A percentile compares a stretch with the other conserved stretches of the same genome.
These are phyloP conservation scores for Rhynchospora pubera DNA, from an alignment of 176 grass and related monocot genomes.

Conservation along the genomic window DNA sequence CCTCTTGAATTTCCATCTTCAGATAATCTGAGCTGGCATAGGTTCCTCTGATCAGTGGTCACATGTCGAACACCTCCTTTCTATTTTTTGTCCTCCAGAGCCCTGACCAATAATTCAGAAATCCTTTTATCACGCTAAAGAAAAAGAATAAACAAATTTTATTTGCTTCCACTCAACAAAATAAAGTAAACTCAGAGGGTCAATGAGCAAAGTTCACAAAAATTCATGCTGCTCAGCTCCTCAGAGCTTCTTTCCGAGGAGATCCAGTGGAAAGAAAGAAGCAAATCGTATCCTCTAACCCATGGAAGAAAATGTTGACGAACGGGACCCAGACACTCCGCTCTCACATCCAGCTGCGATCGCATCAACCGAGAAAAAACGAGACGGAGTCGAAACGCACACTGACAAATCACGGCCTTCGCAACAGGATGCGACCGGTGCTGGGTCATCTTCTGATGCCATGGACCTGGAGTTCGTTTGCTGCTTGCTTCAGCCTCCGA, in stretches of 20 bases:
- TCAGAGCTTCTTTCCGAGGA: neutral
- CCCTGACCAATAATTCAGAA: no score
- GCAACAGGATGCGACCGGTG: neutral
- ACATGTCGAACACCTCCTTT: no score
- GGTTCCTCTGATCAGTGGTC: no score
- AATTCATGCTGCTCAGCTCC: neutral
- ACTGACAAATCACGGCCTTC: neutral
- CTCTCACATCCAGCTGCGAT: neutral
- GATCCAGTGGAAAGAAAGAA: neutral
- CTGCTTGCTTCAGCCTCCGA: conserved; percentile 76
- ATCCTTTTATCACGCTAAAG: neutral
- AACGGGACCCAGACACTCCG: neutral
- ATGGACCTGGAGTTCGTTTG: conserved; percentile 78
- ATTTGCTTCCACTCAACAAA: neutral
- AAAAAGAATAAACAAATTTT: neutral
- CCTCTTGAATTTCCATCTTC: no score
- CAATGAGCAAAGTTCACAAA: neutral
- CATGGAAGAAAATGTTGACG: neutral
- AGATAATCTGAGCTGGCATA: no score
- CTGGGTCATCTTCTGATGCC: neutral
- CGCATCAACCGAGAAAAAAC: neutral
- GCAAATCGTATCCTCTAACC: neutral
- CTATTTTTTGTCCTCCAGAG: no score
- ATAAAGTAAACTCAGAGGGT: neutral
- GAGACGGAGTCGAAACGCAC: neutral